Percentiles rank a stretch among this genome's conserved stretches.
These are phyloP conservation scores for Eutrema salsugineum DNA, from an alignment of 441 rosid genomes.

Conservation along the genomic window DNA sequence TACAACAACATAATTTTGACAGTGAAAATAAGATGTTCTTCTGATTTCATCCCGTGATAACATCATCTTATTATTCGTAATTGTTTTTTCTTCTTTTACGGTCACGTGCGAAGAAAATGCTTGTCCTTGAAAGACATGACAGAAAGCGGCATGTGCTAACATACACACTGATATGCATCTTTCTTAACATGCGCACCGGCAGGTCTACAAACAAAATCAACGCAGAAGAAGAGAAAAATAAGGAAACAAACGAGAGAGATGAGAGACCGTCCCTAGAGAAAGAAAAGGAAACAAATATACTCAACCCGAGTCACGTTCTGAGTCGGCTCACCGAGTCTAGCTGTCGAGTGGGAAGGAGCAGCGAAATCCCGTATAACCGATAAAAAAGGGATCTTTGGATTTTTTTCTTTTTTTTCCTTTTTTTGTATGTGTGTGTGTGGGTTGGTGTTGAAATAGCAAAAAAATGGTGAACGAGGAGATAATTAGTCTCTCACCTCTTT, in stretches of 20 bases:
- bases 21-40: too few species aligned
- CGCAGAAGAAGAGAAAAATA: constrained; percentile 2
- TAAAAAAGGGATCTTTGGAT: constrained; percentile 33
- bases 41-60: too few species aligned
- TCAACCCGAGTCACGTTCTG: constrained; percentile 18
- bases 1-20: too few species aligned
- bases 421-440: constrained; percentile 13
- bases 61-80: too few species aligned
- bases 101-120: background rate
- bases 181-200: constrained; percentile 39
- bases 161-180: background rate
- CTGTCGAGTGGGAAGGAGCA: constrained; percentile 28
- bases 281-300: background rate
- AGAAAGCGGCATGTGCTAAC: constrained; percentile 20
- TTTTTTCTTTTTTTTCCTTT: background rate
- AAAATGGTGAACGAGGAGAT: constrained; percentile 66
- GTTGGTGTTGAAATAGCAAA: constrained; percentile 79
- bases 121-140: background rate
- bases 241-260: constrained; percentile 22
- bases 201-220: constrained; percentile 40
- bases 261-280: constrained; percentile 9
- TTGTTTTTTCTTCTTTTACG: too few species aligned
- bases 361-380: constrained; percentile 20
- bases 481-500: constrained; percentile 46
- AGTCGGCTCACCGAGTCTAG: constrained; percentile 40